Base-by-base conservation (phyloP, 495 filamentous ascomycete species). In the Talaromyces nanjingensis region DNA sequence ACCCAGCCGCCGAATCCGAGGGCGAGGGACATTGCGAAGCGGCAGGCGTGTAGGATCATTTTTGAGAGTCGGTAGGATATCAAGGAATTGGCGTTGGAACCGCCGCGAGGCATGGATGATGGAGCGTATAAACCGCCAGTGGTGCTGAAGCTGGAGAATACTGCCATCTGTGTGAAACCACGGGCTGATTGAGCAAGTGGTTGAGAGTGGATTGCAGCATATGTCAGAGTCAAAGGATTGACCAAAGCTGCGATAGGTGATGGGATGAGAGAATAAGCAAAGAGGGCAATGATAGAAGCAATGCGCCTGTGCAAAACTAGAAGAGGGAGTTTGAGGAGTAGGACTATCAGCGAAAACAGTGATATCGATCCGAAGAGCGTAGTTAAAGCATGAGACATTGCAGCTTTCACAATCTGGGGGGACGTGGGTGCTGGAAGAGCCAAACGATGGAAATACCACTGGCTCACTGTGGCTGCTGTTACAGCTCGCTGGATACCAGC, bases 371-470 rank as follows among this genome's bases (percentile, higher is more conserved):
- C 94, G 69, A 97, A 96, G n/a, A 96, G 83, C 16, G 91, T 92
- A 24, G 89, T 90, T 11, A 84, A 78, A 14, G 92, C 87, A 75
- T 98, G 94, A 9, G 76, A 76, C 56, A 96, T 73, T 25, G 92
- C 93, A 18, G 93, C 93, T 60, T 85, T 83, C 49, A 97, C 90
- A 57, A 98, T 86, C 59, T 90, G 86, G 56, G 83, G 81, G 0
- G 90, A 90, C 3, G 89, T 85, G 9, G 91, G 84, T 20, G 89
- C 81, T 11, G 94, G 92, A 39, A 86, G 85, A 24, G 86, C 84
- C 62, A 96, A 87, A 60, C 94, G 90, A 75, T 98, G 93, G 74
- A 98, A 98, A 72, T 98, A 98, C 94, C 94, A 98, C 73, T 98
- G 96, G 20, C 89, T 93, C 39, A 98, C 94, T 11, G 93, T 96